Evolutionary conservation across 768 basidiomycete species (phyloP).

Genomic region (Termitomyces sp.): DNA sequence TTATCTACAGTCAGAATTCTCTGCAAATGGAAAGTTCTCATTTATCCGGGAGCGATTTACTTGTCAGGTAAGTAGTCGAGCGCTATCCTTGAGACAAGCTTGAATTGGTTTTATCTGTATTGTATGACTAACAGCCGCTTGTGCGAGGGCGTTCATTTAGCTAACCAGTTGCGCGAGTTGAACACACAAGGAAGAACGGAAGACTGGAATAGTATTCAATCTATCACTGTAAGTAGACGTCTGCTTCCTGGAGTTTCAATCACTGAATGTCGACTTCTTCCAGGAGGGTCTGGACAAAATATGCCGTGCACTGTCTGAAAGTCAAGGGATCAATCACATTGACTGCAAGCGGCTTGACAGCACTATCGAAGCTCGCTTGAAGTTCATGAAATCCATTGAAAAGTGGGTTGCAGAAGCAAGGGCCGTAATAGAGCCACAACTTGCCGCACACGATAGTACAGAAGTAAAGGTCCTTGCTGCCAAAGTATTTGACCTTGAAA

Average conservation of each 20-base stretch:
- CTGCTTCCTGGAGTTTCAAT: not conserved
- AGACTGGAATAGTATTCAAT: not conserved
- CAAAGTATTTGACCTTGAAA: not conserved
- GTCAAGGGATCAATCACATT: not conserved
- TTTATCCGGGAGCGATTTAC: not conserved
- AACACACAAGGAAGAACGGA: not conserved
- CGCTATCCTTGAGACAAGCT: not conserved
- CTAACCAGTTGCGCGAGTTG: not conserved
- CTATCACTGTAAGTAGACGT: constrained; percentile 3
- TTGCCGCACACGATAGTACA: too few species aligned
- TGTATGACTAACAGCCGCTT: not conserved
- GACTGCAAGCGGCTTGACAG: constrained; percentile 7
- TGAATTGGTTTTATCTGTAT: not conserved
- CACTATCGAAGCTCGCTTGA: not conserved
- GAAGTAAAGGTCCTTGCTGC: not conserved
- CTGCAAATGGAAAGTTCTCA: not conserved
- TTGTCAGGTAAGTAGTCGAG: constrained; percentile 4
- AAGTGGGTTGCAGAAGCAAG: constrained; percentile 1
- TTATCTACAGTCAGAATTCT: not conserved
- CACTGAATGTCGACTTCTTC: not conserved
- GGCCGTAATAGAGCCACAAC: not conserved
- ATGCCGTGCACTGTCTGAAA: not conserved
- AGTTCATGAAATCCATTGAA: constrained; percentile 1
- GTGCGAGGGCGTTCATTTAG: constrained; percentile 10
- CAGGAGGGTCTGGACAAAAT: not conserved